Conservation (phyloP, 2,329 filamentous ascomycete species). For the Cladorrhinum sp. region DNA sequence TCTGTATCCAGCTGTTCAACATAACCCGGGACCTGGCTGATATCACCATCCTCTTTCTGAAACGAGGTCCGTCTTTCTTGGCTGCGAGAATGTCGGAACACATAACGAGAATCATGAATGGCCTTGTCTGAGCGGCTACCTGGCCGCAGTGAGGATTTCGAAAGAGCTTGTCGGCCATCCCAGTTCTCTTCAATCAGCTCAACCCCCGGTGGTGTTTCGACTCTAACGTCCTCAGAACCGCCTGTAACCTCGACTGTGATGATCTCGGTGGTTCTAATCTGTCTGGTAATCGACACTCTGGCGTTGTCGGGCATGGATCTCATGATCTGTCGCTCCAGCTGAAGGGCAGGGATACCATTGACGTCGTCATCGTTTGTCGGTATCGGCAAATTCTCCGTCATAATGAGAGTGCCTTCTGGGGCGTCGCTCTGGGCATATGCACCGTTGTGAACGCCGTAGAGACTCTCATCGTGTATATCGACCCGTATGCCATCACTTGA, state of each 20-base stretch:
- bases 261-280: conserved; percentile 58
- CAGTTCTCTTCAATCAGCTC: conserved; percentile 54
- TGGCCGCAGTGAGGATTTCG: neutral
- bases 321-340: conserved; percentile 53
- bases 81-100: conserved; percentile 57
- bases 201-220: conserved; percentile 56
- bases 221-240: conserved; percentile 47
- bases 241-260: conserved; percentile 63
- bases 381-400: conserved; percentile 36
- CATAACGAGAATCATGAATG: conserved; percentile 41
- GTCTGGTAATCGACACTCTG: conserved; percentile 58
- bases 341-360: conserved; percentile 45
- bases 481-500: conserved; percentile 57
- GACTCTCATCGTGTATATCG: conserved; percentile 46
- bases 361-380: conserved; percentile 32
- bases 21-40: conserved; percentile 24
- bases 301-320: conserved; percentile 54
- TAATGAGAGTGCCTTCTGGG: conserved; percentile 31
- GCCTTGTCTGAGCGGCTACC: conserved; percentile 2
- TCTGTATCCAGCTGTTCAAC: conserved; percentile 29
- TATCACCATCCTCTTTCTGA: conserved; percentile 28
- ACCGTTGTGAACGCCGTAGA: conserved; percentile 33
- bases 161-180: conserved; percentile 9
- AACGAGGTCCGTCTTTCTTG: conserved; percentile 42
- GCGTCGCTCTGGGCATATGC: conserved; percentile 26